Base-by-base conservation (phyloP, 192 early-diverging fungal genomes). In the Coemansia furcata region DNA sequence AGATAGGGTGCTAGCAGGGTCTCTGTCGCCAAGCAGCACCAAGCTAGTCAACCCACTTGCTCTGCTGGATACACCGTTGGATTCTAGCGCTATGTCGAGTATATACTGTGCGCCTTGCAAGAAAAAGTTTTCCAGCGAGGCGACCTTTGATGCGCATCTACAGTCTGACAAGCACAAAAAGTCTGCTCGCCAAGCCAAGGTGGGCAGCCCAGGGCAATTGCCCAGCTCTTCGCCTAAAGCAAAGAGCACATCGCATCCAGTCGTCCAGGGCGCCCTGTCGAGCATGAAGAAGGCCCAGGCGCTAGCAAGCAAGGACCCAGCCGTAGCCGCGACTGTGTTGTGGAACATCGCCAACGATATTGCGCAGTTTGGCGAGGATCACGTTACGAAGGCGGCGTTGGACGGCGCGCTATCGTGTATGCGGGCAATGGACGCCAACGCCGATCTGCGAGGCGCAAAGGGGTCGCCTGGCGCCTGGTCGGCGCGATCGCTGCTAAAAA, bases 261-360 rank as follows among this genome's bases (percentile, higher is more conserved):
- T 44, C 8, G 50, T 65, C 2, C 59, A 38, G 7, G 42, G 50
- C 14, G 63, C 59, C 5, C 19, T 65, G 43, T 33, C 55, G 36
- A 61, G 49, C 29, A 60, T 82, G 60, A 64, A 50, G 42, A 73
- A 73, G 65, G 79, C 79, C 2, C 67, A 55, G 39, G 43, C 38
- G 10, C 40, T 82, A 9, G 65, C 62, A 52, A n/a, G 52, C 6
- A 66, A 66, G 37, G 71, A 82, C 23, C 73, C 79, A 1, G 74
- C 79, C 1, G 63, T 82, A 17, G 79, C 79, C 0, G 79, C 79
- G 3, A 76, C 71, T 2, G 79, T 82, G 9, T 33, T 82, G 26
- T 82, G 79, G 79, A 71, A 76, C 32, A 73, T 82, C 33, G 69
- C 79, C 46, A 66, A 63, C 19, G 79, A 82, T 23, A 60, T 82